Conservation (phyloP, 2,329 filamentous ascomycete species). For the Sphaerulina vaccinii region DNA sequence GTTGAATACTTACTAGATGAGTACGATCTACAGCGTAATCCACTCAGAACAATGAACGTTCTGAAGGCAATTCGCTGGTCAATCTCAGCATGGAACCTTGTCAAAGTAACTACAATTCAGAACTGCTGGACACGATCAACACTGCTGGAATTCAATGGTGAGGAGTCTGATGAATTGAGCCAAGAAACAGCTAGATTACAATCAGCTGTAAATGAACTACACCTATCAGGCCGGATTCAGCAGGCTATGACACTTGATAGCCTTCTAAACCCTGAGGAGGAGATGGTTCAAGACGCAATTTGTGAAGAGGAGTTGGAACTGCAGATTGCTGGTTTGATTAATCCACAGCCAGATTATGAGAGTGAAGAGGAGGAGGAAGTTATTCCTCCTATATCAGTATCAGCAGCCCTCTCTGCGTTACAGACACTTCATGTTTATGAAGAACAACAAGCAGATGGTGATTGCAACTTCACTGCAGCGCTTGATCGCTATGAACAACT, state of each 20-base stretch:
- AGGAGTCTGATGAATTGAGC: not conserved
- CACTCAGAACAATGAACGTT: constrained; percentile 11
- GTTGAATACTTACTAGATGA: constrained; percentile 4
- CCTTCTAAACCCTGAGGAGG: not conserved
- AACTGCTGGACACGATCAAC: constrained; percentile 9
- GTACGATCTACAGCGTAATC: not conserved
- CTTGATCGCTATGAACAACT: not conserved
- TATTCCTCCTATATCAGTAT: not conserved
- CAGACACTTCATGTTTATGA: not conserved
- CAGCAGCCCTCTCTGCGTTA: not conserved
- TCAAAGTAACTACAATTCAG: not conserved
- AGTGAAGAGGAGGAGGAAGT: not conserved
- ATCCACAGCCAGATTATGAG: not conserved
- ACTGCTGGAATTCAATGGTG: not conserved
- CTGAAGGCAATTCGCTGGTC: constrained; percentile 11
- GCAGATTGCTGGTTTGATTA: not conserved
- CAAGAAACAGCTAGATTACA: not conserved
- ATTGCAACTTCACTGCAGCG: not conserved
- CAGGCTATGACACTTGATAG: not conserved
- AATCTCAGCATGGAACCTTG: constrained; percentile 11
- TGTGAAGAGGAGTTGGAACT: not conserved
- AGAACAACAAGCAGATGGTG: not conserved
- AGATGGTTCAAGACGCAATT: not conserved
- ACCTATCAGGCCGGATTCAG: not conserved
- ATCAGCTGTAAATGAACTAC: not conserved